A percentile compares a stretch with the other conserved stretches of the same genome.
phyloP scores from a whole-genome alignment of 2,329 filamentous ascomycete species.

The Xylariaceae sp. region DNA sequence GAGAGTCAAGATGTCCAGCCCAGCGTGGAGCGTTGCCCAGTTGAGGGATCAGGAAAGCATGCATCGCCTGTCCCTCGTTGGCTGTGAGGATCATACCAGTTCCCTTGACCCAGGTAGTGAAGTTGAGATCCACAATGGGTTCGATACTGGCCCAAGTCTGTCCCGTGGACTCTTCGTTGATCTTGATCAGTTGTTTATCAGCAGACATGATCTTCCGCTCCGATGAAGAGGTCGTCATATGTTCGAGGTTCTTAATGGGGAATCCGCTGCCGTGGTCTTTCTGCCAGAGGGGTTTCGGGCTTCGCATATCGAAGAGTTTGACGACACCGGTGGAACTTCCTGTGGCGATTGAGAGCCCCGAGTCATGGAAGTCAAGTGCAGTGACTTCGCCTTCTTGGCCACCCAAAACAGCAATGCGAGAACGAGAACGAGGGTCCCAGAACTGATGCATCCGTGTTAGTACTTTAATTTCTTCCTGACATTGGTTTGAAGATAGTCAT shows the following conservation, averaged over 20 bases:
- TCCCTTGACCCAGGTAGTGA: constrained; percentile 86
- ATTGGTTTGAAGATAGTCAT: background rate
- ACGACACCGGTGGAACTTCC: constrained; percentile 86
- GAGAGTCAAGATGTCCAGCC: constrained; percentile 94
- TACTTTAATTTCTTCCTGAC: background rate
- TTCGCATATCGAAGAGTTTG: constrained; percentile 86
- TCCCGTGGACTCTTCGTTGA: constrained; percentile 82
- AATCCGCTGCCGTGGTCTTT: constrained; percentile 97
- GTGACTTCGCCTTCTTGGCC: constrained; percentile 70
- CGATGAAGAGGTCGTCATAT: constrained; percentile 64
- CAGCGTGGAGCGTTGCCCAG: constrained; percentile 89
- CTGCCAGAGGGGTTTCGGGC: constrained; percentile 75
- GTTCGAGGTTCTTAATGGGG: constrained; percentile 77
- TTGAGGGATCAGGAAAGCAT: constrained; percentile 91
- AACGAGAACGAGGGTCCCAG: constrained; percentile 84
- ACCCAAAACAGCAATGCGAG: constrained; percentile 70
- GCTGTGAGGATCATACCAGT: constrained; percentile 86
- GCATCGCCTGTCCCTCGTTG: constrained; percentile 92
- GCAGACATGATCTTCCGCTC: constrained; percentile 86
- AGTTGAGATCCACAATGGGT: constrained; percentile 89
- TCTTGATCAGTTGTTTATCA: constrained; percentile 94
- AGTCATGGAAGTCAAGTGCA: constrained; percentile 77
- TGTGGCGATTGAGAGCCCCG: constrained; percentile 77
- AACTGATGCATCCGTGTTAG: constrained; percentile 42
- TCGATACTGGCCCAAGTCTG: constrained; percentile 94